Evolutionary conservation across 2,329 filamentous ascomycete species (phyloP), one percentile per base, ranked within the genome.

Genomic region (Thermothelomyces thermophilus): DNA sequence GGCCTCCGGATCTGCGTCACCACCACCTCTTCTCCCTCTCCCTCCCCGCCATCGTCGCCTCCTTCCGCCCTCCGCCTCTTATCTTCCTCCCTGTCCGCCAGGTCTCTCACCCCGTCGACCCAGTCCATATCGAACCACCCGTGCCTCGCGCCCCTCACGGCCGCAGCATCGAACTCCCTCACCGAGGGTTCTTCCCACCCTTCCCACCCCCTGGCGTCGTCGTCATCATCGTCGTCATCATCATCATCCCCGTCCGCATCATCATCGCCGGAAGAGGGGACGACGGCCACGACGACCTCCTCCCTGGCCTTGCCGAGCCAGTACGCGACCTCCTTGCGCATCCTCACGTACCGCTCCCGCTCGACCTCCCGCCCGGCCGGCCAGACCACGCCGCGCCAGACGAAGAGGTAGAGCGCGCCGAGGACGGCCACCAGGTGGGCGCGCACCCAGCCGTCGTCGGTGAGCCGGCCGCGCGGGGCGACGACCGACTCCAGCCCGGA

Each of bases 401-500:
- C 79, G 57, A 81, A 80, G 55, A 82, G 76, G 57, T 77, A 80
- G 0, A 87, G 62, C 0, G 78, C 79, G 0, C 77, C 79, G 2
- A 86, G 68, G 14, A 87, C 64, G 0, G 76, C 72, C 1, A 77
- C 70, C 1, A 77, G 55, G 49, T 82, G 70, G 35, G 66, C 64
- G 41, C 70, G 62, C 6, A 74, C 63, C 76, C 75, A 76, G 48
- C 70, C 67, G 55, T 81, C 71, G 50, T 73, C 63, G 45, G 71
- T 71, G 33, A 64, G 66, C 22, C 61, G 64, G n/a, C 74, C 73
- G 11, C 65, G 64, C 0, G 73, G 71, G 1, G 65, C 63, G 10
- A 73, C 59, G 42, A 80, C 74, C 16, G 71, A 68, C 71, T 85
- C 84, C 45, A 90, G 75, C 1, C 87, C 89, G 0, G 87, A 84